Conservation (phyloP, 768 basidiomycete species). For the Lactifluus echinatus region DNA sequence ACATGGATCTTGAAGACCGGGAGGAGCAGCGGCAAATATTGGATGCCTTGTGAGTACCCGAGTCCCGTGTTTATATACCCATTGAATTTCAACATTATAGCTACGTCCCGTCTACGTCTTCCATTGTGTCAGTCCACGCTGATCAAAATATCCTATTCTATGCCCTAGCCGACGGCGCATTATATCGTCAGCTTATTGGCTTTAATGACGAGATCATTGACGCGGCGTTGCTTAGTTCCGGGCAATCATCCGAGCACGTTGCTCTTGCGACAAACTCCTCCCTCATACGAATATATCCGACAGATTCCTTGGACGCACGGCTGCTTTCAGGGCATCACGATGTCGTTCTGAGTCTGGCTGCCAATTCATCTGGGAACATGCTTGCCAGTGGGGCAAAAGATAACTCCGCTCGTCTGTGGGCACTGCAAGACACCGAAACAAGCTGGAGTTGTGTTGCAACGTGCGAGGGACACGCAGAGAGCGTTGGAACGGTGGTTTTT, state of each 20-base stretch:
- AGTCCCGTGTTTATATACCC: not conserved
- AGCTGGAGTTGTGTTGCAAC: slow-evolving; percentile 73
- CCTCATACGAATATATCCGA: slow-evolving; percentile 83
- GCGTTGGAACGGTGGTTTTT: slow-evolving; percentile 82
- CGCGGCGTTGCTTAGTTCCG: slow-evolving; percentile 61
- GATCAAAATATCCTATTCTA: slow-evolving; percentile 97
- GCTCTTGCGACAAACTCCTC: slow-evolving; percentile 98
- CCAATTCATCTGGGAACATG: slow-evolving; percentile 52
- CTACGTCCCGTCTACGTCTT: slow-evolving; percentile 55
- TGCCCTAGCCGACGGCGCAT: slow-evolving; percentile 55
- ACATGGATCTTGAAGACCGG: slow-evolving; percentile 40
- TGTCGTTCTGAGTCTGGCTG: slow-evolving; percentile 82
- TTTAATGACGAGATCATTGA: slow-evolving; percentile 99
- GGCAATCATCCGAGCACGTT: slow-evolving; percentile 45
- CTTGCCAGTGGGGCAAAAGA: slow-evolving; percentile 95
- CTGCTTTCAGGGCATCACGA: slow-evolving; percentile 85
- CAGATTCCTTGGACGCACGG: slow-evolving; percentile 67
- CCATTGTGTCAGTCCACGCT: slow-evolving; percentile 77
- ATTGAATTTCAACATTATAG: slow-evolving; percentile 32
- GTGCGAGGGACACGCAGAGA: slow-evolving; percentile 92
- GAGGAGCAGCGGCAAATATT: slow-evolving; percentile 83
- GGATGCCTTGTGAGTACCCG: slow-evolving; percentile 59
- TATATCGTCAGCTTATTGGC: slow-evolving; percentile 80
- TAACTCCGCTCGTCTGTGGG: slow-evolving; percentile 81
- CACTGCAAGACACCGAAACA: slow-evolving; percentile 29